Conservation (phyloP, 345 rosid genomes). For the Geranium brycei region DNA sequence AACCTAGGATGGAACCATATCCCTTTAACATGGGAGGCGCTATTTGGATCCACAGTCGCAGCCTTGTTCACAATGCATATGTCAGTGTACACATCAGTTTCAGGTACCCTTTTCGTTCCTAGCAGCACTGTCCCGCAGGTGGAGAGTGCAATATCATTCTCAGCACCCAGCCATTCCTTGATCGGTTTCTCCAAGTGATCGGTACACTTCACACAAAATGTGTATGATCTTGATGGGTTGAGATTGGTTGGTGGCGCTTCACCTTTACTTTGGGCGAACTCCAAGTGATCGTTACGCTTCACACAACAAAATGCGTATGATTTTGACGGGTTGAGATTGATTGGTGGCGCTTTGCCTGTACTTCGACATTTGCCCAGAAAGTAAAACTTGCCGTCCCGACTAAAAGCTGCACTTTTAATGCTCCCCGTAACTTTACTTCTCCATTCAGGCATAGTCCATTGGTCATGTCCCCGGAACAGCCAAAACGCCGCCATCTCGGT, state of each 20-base stretch:
- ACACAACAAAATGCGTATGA: background rate
- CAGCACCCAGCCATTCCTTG: background rate
- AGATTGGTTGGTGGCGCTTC: background rate
- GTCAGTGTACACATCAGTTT: background rate
- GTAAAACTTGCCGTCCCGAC: too few relatives aligned
- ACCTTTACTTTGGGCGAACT: background rate
- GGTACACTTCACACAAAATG: background rate
- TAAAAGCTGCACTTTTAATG: too few relatives aligned
- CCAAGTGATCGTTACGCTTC: background rate
- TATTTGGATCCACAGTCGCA: background rate
- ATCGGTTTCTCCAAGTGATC: too few relatives aligned
- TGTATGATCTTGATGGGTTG: background rate
- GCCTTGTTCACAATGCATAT: background rate
- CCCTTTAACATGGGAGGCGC: background rate
- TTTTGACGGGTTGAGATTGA: background rate
- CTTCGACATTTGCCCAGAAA: background rate
- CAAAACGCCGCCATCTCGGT: background rate
- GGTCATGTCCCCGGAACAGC: constrained; percentile 8
- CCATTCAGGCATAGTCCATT: constrained; percentile 3
- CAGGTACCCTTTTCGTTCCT: too few relatives aligned
- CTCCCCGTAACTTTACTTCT: too few relatives aligned
- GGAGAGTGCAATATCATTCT: background rate
- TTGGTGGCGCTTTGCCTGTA: background rate
- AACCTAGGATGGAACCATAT: background rate
- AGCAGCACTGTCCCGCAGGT: background rate